Conservation (phyloP, 352 stramenopile genomes). For the Phytophthora fragariae region DNA sequence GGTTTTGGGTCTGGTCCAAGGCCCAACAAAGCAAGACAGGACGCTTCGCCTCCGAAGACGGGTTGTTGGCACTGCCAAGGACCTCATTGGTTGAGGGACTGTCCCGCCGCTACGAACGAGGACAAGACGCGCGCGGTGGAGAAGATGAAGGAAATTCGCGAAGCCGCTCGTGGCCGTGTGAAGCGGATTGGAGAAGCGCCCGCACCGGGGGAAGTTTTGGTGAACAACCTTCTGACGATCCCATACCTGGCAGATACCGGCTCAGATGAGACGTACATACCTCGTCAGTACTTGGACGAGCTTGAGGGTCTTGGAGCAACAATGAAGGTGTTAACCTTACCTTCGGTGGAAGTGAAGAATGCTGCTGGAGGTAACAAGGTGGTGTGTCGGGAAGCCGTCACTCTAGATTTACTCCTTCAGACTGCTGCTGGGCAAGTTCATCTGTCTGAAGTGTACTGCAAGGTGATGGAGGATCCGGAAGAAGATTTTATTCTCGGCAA, state of each 20-base stretch:
- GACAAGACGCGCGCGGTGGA: conserved; percentile 11
- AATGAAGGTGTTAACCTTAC: no score
- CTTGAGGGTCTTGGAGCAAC: no score
- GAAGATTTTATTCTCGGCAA: not conserved
- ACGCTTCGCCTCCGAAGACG: not conserved
- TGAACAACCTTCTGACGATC: conserved; percentile 9
- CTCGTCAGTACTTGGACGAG: no score
- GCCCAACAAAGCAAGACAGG: not conserved
- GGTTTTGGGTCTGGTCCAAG: no score
- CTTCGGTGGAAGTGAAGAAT: no score
- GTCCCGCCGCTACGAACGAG: conserved; percentile 1
- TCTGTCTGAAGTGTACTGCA: not conserved
- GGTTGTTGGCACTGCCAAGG: conserved; percentile 14
- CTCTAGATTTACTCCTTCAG: no score
- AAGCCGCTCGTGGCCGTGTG: not conserved
- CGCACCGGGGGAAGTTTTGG: conserved; percentile 2
- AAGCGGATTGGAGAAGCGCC: conserved; percentile 4
- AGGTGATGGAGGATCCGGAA: not conserved
- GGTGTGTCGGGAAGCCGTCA: no score
- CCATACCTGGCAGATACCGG: no score
- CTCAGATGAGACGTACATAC: no score
- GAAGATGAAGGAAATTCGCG: conserved; percentile 3
- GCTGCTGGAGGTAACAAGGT: no score
- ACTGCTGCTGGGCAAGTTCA: not conserved
- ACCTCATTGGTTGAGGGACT: conserved; percentile 12